Base-by-base conservation (phyloP, 2,329 filamentous ascomycete genomes). In the Sporothrix schenckii region DNA sequence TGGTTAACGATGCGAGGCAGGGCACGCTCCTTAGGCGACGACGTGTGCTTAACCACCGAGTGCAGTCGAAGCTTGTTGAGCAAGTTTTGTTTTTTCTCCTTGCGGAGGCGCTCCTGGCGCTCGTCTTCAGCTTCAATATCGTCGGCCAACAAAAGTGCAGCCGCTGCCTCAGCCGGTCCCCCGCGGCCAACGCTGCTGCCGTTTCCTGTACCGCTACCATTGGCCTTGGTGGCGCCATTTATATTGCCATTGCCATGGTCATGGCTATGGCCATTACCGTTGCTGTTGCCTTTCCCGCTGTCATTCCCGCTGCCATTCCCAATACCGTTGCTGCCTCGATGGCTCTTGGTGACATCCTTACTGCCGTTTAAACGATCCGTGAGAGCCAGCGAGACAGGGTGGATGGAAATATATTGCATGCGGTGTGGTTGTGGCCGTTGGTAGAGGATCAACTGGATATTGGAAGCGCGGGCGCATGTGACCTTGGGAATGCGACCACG, bases 401-500 rank as follows among this genome's bases (percentile, higher is more conserved):
- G 87, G 24, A 97, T 83, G 0, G 95, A 99, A 75, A 98, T 91
- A 79, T 98, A 99, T 80, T 99, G 94, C 95, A 99, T 98, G 69
- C 89, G 88, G 44, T 86, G 89, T 0, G 95, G 94, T 70, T 91
- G 87, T 0, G 95, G 95, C 61, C 94, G 86, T 76, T 97, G 89
- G 80, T 96, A 99, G 70, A 96, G 85, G 71, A 98, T 91, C 58
- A 97, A 87, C 78, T 99, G 95, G 60, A 97, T 88, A 60, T 89
- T 92, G 24, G 91, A 84, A 5, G 88, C 88, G 72, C 87, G 86
- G 63, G 89, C 85, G 71, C 92, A 96, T 70, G 87, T 88, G 72
- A 99, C 89, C 50, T 85, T 86, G 1, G 94, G 94, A n/a, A 89
- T 82, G 72, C 77, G 65, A 21, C 71, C 58, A 10, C 52, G 84